Conservation (phyloP, 2,329 filamentous ascomycete genomes). For the Ploettnerulaceae sp. region DNA sequence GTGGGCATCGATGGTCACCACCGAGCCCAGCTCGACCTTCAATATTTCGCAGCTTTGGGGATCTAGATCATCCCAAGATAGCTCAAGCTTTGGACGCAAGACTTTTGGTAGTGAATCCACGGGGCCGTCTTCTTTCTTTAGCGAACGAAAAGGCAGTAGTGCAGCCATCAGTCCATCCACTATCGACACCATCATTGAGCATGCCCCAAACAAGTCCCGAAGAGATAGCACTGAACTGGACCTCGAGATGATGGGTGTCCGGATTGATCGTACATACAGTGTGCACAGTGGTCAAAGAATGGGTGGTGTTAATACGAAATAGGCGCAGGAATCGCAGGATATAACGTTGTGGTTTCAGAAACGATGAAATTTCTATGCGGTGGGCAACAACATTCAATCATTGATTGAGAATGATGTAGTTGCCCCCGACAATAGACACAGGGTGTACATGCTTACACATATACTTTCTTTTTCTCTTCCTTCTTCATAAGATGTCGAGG, state of each 20-base stretch:
- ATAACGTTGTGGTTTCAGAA: too few relatives aligned
- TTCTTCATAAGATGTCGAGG: neutral
- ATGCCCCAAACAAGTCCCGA: neutral
- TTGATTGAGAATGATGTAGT: too few relatives aligned
- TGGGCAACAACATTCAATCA: too few relatives aligned
- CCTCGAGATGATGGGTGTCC: conserved; percentile 28
- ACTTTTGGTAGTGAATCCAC: conserved; percentile 14
- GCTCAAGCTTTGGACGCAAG: conserved; percentile 9
- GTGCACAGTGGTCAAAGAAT: conserved; percentile 13
- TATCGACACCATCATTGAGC: conserved; percentile 14
- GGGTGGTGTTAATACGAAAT: neutral
- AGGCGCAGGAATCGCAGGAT: too few relatives aligned
- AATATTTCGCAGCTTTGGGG: conserved; percentile 17
- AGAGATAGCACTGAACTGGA: conserved; percentile 30
- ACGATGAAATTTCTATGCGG: too few relatives aligned
- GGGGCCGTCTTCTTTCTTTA: conserved; percentile 6
- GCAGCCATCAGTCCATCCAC: conserved; percentile 13
- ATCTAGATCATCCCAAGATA: conserved; percentile 2
- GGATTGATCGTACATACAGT: conserved; percentile 26
- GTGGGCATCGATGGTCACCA: conserved; percentile 47
- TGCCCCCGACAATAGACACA: neutral
- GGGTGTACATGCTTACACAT: neutral
- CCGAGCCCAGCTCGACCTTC: conserved; percentile 19
- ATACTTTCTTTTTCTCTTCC: conserved; percentile 1
- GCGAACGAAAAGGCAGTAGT: conserved; percentile 16